Evolutionary conservation across 2,329 filamentous ascomycete species (phyloP), one percentile per base, ranked within the genome.

Genomic region (Xylariaceae sp.): DNA sequence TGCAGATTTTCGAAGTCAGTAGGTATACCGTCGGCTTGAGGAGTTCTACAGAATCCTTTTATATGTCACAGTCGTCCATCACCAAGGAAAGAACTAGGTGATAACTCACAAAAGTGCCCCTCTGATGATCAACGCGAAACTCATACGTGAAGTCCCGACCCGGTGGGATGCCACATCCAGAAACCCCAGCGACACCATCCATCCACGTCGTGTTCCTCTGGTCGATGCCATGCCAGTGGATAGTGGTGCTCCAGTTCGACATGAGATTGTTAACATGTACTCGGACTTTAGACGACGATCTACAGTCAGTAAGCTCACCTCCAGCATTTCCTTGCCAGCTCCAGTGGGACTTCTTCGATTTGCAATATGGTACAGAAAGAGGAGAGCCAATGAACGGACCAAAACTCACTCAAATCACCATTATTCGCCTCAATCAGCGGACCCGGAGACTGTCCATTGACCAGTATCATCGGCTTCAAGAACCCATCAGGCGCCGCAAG

Each of bases 191-290:
- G 1, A 86, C 80, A 2, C 87, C 87, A 66, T 90, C 87, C 83
- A 88, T 87, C 62, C 82, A 79, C 17, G 79, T 84, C 0, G 82
- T 83, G 42, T 82, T 82, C 63, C 81, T 82, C 72, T 88, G 85
- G 65, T 82, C 83, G 62, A 89, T 76, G 15, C 87, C 87, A 67
- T 90, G 87, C 74, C 86, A 90, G 67, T 90, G 87, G 13, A 89
- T 76, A 51, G 80, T 80, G 1, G 86, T 84, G 56, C 70, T 74
- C 52, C 63, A 63, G 44, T 72, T 67, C 11, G 63, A 35, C 66
- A 78, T 71, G 7, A 63, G 64, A 66, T 79, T 79, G 54, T 72
- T 68, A 3, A 80, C 75, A 3, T 66, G 66, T 11, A 80, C 72
- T 2, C 74, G 68, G 45, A 80, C 60, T 62, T 47, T 11, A 5